phyloP scores from a whole-genome alignment of 768 basidiomycete species.

The Mycena floridula region DNA sequence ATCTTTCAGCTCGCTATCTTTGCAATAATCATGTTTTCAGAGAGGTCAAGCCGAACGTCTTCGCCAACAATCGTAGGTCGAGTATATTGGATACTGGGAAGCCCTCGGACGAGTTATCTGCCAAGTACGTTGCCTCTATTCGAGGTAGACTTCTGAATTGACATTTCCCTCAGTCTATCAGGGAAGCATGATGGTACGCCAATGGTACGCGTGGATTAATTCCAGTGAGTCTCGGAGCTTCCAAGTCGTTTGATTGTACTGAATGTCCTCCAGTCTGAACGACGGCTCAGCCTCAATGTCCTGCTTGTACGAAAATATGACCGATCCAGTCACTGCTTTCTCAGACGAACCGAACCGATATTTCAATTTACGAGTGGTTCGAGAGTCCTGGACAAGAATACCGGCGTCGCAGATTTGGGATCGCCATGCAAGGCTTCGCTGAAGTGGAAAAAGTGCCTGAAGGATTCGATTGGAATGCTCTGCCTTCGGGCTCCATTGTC shows the following conservation, averaged over 20 bases:
- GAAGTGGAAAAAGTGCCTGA: conserved; percentile 6
- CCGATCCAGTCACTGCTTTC: conserved; percentile 20
- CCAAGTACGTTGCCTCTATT: conserved; percentile 14
- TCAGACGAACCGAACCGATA: too few species aligned
- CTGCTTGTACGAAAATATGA: conserved; percentile 24
- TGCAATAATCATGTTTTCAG: conserved; percentile 32
- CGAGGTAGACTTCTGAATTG: neutral
- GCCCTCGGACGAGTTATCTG: conserved; percentile 17
- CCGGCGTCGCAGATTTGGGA: conserved; percentile 19
- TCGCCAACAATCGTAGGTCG: conserved; percentile 32
- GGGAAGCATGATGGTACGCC: conserved; percentile 15
- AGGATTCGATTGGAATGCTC: neutral
- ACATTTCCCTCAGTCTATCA: neutral
- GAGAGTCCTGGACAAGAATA: conserved; percentile 13
- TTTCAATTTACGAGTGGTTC: conserved; percentile 20
- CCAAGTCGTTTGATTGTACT: neutral
- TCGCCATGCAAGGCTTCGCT: conserved; percentile 23
- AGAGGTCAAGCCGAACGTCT: conserved; percentile 29
- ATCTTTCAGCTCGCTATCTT: conserved; percentile 25
- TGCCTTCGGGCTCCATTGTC: neutral
- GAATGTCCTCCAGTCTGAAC: conserved; percentile 17
- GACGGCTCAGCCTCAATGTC: conserved; percentile 23
- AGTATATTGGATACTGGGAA: conserved; percentile 27
- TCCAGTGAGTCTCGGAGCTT: conserved; percentile 14
- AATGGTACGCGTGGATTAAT: conserved; percentile 20